Evolutionary conservation across 1,139 yeast genomes (phyloP).

Genomic region (Yamadazyma friedrichii): DNA sequence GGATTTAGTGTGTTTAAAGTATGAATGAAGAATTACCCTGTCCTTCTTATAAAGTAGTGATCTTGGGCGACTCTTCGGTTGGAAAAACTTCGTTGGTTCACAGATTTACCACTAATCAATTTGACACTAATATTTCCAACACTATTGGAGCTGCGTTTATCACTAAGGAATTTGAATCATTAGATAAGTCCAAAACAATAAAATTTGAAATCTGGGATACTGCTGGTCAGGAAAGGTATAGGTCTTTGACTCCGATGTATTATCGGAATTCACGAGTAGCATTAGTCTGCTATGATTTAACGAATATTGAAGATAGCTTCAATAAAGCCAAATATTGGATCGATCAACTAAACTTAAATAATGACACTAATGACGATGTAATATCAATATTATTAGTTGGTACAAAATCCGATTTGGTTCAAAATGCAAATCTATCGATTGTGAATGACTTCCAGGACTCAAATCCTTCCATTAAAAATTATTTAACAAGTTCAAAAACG

Average conservation of each 20-base stretch:
- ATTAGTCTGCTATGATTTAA: conserved; percentile 36
- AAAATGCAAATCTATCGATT: conserved; percentile 1
- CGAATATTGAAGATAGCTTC: conserved; percentile 32
- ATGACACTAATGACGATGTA: conserved; percentile 14
- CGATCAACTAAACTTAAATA: conserved; percentile 36
- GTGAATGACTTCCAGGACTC: conserved; percentile 12
- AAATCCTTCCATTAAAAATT: conserved; percentile 18
- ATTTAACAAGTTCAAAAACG: conserved; percentile 47
- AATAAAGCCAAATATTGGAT: conserved; percentile 46
- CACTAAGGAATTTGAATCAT: conserved; percentile 31
- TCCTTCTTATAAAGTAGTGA: conserved; percentile 34
- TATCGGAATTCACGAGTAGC: conserved; percentile 48
- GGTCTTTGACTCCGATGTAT: conserved; percentile 50
- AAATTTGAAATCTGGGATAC: conserved; percentile 53
- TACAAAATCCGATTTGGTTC: conserved; percentile 29
- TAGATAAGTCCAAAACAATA: conserved; percentile 18
- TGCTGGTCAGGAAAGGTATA: conserved; percentile 52
- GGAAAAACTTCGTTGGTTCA: conserved; percentile 48
- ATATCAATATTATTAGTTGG: conserved; percentile 32
- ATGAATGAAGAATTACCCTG: conserved; percentile 4
- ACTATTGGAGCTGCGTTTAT: conserved; percentile 53
- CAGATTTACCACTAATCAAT: conserved; percentile 37
- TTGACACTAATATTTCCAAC: conserved; percentile 39
- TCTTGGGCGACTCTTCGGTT: conserved; percentile 48
- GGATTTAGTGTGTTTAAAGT: too few relatives aligned